Conservation (phyloP, 768 basidiomycete genomes). For the Leucosporidium scottii region DNA sequence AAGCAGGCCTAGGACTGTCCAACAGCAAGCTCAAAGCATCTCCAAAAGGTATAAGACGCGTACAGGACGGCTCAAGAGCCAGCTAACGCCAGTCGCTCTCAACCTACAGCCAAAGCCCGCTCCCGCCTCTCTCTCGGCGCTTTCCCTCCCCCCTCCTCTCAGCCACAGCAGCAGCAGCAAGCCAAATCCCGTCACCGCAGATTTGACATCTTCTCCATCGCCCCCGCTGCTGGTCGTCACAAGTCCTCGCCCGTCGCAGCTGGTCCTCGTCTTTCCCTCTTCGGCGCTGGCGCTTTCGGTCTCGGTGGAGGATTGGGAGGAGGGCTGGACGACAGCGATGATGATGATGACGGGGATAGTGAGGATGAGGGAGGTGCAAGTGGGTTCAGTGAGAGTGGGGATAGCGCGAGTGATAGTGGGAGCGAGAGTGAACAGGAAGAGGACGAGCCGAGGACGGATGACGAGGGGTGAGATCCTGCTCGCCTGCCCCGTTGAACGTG, state of each 20-base stretch:
- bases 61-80: too few species aligned
- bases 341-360: conserved; percentile 2
- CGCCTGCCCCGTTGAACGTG: too few species aligned
- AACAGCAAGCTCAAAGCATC: too few species aligned
- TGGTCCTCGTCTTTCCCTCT: not conserved
- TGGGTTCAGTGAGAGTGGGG: not conserved
- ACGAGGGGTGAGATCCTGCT: not conserved
- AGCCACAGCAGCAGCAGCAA: too few species aligned
- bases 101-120: too few species aligned
- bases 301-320: not conserved
- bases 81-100: too few species aligned
- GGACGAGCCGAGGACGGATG: not conserved
- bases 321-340: not conserved
- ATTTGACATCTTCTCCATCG: not conserved
- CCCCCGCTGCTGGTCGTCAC: not conserved
- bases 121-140: too few species aligned
- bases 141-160: too few species aligned
- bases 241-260: not conserved
- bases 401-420: not conserved
- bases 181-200: too few species aligned
- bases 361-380: not conserved
- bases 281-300: too few species aligned
- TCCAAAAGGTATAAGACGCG: too few species aligned
- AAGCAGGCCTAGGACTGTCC: too few species aligned
- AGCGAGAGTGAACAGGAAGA: not conserved